Evolutionary conservation across 768 basidiomycete species (phyloP).

Genomic region (Panus rudis): DNA sequence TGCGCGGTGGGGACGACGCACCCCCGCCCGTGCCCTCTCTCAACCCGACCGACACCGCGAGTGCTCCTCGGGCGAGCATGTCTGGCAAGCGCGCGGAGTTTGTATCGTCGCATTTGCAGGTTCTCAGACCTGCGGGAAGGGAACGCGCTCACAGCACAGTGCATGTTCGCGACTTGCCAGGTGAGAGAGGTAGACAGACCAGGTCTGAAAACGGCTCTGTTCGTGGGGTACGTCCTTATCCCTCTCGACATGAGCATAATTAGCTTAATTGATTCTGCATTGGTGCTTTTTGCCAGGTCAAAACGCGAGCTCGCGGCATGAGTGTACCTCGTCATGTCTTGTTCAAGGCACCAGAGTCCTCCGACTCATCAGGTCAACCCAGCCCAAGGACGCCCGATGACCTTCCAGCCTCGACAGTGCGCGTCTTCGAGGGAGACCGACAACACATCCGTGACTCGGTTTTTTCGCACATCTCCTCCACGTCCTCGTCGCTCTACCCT

Average conservation of each 20-base stretch:
- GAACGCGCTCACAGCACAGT: slow-evolving; percentile 9
- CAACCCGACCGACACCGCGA: slow-evolving; percentile 14
- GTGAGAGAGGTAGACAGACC: slow-evolving; percentile 12
- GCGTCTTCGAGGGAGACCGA: slow-evolving; percentile 14
- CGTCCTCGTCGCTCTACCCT: slow-evolving; percentile 76
- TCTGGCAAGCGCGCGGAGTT: no score
- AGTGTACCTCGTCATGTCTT: slow-evolving; percentile 30
- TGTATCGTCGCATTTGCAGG: no score
- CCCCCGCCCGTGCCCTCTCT: slow-evolving; percentile 13
- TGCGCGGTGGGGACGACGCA: slow-evolving; percentile 11
- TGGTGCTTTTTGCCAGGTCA: slow-evolving; percentile 19
- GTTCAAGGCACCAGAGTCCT: slow-evolving; percentile 15
- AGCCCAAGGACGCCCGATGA: slow-evolving; percentile 20
- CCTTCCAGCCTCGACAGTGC: slow-evolving; percentile 8
- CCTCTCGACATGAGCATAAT: no score
- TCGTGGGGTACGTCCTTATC: slow-evolving; percentile 15
- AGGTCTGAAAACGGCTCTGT: slow-evolving; percentile 20
- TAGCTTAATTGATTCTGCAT: neutral
- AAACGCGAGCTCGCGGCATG: slow-evolving; percentile 27
- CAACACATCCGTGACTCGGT: slow-evolving; percentile 36
- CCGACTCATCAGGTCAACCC: slow-evolving; percentile 22
- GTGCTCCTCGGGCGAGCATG: no score
- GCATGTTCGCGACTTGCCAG: slow-evolving; percentile 8
- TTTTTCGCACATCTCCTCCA: slow-evolving; percentile 56
- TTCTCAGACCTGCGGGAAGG: no score